Evolutionary conservation across 2,329 filamentous ascomycete genomes (phyloP).

Genomic region (Penicillium olsonii): DNA sequence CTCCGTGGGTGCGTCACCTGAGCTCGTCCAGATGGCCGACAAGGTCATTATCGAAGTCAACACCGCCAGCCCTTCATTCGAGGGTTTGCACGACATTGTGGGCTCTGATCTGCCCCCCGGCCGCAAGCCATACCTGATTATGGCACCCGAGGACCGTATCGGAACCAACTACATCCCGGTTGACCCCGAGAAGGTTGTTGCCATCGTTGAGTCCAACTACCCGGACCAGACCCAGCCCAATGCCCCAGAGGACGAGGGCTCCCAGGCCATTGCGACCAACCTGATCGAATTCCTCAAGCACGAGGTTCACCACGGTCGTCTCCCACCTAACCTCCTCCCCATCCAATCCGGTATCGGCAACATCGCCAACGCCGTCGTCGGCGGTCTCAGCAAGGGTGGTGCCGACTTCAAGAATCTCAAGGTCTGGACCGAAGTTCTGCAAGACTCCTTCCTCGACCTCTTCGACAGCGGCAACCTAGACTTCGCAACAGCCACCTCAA

Average conservation of each 20-base stretch:
- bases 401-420: constrained; percentile 85
- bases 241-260: constrained; percentile 71
- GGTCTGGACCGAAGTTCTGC: constrained; percentile 91
- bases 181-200: constrained; percentile 81
- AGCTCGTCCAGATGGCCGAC: constrained; percentile 86
- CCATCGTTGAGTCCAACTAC: constrained; percentile 82
- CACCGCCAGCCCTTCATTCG: constrained; percentile 79
- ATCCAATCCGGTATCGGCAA: constrained; percentile 89
- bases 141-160: constrained; percentile 82
- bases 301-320: constrained; percentile 75
- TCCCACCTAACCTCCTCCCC: constrained; percentile 75
- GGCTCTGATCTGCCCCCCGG: constrained; percentile 80
- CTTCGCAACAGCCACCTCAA: constrained; percentile 86
- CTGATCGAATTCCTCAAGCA: constrained; percentile 85
- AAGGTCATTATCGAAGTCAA: constrained; percentile 94
- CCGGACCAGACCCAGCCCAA: constrained; percentile 76
- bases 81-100: constrained; percentile 87
- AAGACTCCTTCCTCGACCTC: constrained; percentile 89
- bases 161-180: constrained; percentile 79
- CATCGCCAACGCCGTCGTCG: constrained; percentile 88
- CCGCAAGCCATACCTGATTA: constrained; percentile 83
- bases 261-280: constrained; percentile 72
- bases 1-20: constrained; percentile 80
- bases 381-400: constrained; percentile 69
- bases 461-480: constrained; percentile 86